Evolutionary conservation across 1,284 basidiomycete genomes (phyloP).

Genomic region (Tranzscheliella williamsii): DNA sequence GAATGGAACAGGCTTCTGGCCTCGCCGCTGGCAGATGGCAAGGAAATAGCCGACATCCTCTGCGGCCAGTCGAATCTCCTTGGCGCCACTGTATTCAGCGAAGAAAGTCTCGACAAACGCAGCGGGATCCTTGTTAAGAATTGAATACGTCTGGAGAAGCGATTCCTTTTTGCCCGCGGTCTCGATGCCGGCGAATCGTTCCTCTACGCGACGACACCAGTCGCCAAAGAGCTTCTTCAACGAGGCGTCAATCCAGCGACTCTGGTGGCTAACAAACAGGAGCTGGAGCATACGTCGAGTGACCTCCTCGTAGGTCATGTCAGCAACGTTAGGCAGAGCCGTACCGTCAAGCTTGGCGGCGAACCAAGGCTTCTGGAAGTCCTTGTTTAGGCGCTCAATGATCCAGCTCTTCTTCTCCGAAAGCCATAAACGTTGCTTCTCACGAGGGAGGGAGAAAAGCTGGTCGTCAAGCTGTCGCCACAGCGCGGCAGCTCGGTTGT

Average conservation of each 20-base stretch:
- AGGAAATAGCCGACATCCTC: slow-evolving; percentile 96
- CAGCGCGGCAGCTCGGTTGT: slow-evolving; percentile 90
- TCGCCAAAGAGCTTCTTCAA: slow-evolving; percentile 93
- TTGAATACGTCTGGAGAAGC: slow-evolving; percentile 73
- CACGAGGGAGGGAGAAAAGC: slow-evolving; percentile 88
- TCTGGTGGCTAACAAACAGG: slow-evolving; percentile 89
- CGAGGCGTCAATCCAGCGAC: slow-evolving; percentile 91
- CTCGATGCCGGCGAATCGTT: slow-evolving; percentile 68
- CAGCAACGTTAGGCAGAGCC: slow-evolving; percentile 76
- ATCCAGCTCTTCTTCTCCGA: slow-evolving; percentile 83
- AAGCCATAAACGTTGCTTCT: slow-evolving; percentile 89
- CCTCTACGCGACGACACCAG: slow-evolving; percentile 88
- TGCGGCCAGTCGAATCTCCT: slow-evolving; percentile 83
- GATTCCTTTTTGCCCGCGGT: slow-evolving; percentile 47
- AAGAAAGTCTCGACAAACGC: slow-evolving; percentile 83
- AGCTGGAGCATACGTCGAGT: slow-evolving; percentile 85
- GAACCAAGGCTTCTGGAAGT: slow-evolving; percentile 78
- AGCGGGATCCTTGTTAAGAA: slow-evolving; percentile 76
- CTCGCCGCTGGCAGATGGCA: slow-evolving; percentile 87
- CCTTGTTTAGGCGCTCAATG: slow-evolving; percentile 87
- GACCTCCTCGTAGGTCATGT: slow-evolving; percentile 99
- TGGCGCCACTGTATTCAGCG: slow-evolving; percentile 76
- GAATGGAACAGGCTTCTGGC: slow-evolving; percentile 98
- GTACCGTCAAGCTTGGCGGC: slow-evolving; percentile 64
- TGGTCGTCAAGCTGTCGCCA: slow-evolving; percentile 96